A percentile compares a stretch with the other conserved stretches of the same genome.
Evolutionary conservation across 2,329 filamentous ascomycete genomes (phyloP).

Genomic region (Chaetoscypha palmicola): DNA sequence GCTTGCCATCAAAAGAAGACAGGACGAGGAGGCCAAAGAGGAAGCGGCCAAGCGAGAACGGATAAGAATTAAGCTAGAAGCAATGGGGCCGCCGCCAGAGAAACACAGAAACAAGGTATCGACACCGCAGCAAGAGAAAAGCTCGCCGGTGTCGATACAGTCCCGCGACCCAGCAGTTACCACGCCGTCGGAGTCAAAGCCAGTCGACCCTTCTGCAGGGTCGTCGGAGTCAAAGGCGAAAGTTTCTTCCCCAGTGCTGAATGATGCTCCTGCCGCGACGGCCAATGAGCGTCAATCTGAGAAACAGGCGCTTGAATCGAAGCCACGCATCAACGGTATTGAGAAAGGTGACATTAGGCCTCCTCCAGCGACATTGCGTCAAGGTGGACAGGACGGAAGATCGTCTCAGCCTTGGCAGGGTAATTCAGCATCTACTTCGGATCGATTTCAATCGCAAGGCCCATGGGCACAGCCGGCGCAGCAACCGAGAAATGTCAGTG

Average conservation of each 20-base stretch:
- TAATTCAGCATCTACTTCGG: conserved; percentile 30
- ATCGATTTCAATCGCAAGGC: conserved; percentile 36
- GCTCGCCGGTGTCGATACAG: conserved; percentile 31
- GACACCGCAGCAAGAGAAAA: conserved; percentile 40
- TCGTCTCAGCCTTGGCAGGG: conserved; percentile 29
- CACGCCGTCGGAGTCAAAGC: conserved; percentile 7
- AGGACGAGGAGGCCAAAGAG: conserved; percentile 63
- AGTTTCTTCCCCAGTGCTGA: conserved; percentile 8
- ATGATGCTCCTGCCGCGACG: background rate
- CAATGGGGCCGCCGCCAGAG: conserved; percentile 58
- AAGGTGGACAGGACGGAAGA: conserved; percentile 18
- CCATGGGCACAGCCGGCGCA: conserved; percentile 41
- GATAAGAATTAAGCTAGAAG: conserved; percentile 64
- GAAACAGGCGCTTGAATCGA: conserved; percentile 11
- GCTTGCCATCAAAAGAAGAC: conserved; percentile 58
- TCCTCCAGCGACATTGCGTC: conserved; percentile 23
- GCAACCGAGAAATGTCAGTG: conserved; percentile 47
- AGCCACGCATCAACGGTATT: conserved; percentile 19
- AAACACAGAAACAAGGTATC: conserved; percentile 50
- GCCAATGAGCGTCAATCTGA: conserved; percentile 11
- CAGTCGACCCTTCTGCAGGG: conserved; percentile 5
- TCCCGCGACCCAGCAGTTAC: conserved; percentile 18
- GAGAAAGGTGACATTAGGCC: conserved; percentile 31
- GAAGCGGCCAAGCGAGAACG: conserved; percentile 66
- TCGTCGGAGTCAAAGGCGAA: conserved; percentile 11